Percentiles rank a stretch among this genome's conserved stretches.
Conservation (phyloP, 2,329 filamentous ascomycete species). For the Penicillium sp. region DNA sequence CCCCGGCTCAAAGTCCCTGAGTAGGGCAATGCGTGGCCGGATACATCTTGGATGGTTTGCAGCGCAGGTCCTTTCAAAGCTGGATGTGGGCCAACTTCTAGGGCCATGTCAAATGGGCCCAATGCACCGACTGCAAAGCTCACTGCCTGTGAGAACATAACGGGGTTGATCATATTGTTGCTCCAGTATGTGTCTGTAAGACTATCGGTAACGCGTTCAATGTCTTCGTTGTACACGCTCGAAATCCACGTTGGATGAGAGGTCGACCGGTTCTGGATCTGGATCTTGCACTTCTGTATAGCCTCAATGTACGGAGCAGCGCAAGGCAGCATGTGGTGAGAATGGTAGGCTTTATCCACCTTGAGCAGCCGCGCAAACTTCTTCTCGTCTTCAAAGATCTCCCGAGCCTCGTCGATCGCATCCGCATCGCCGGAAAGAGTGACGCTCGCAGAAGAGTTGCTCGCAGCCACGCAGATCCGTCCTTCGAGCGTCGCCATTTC, state of each 20-base stretch:
- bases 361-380: constrained; percentile 43
- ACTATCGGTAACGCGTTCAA: constrained; percentile 15
- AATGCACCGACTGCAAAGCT: constrained; percentile 11
- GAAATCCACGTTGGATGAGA: constrained; percentile 28
- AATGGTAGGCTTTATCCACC: constrained; percentile 48
- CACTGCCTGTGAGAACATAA: constrained; percentile 25
- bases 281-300: constrained; percentile 16
- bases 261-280: constrained; percentile 5
- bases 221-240: constrained; percentile 24
- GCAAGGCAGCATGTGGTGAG: constrained; percentile 42
- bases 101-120: constrained; percentile 19
- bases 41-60: constrained; percentile 26
- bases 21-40: constrained; percentile 17
- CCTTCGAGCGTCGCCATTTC: constrained; percentile 26
- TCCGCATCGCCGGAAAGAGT: constrained; percentile 47
- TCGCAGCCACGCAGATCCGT: constrained; percentile 33
- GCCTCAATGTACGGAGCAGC: constrained; percentile 30
- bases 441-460: constrained; percentile 43
- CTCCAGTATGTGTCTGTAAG: constrained; percentile 28
- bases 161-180: constrained; percentile 28
- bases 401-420: constrained; percentile 33
- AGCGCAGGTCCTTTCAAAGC: constrained; percentile 31
- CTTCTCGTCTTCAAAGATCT: constrained; percentile 33
- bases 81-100: constrained; percentile 39
- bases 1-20: constrained; percentile 16